These are phyloP conservation scores for Neurospora sp. DNA, from an alignment of 495 filamentous ascomycete genomes.

Conservation along the genomic window DNA sequence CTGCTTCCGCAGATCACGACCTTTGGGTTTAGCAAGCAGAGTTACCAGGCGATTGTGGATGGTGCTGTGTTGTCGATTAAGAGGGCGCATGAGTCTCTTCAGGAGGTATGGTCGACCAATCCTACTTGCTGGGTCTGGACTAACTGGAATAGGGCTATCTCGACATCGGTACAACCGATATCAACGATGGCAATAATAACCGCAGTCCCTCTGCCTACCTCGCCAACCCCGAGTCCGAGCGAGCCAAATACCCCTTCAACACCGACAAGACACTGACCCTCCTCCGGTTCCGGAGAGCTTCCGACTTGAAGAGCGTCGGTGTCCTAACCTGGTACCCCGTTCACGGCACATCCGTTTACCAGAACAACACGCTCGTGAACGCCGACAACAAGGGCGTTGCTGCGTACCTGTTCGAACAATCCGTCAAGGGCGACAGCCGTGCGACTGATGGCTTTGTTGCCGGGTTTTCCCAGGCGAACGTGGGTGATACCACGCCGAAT, in stretches of 20 bases:
- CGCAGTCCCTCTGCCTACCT: slow-evolving; percentile 83
- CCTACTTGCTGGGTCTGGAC: background rate
- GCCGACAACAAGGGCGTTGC: slow-evolving; percentile 96
- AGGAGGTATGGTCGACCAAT: slow-evolving; percentile 48
- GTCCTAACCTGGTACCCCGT: slow-evolving; percentile 87
- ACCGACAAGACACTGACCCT: slow-evolving; percentile 83
- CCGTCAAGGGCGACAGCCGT: slow-evolving; percentile 36
- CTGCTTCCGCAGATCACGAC: slow-evolving; percentile 88
- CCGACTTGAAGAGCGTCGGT: slow-evolving; percentile 57
- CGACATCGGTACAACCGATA: slow-evolving; percentile 35
- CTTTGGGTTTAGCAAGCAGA: slow-evolving; percentile 74
- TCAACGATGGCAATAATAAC: slow-evolving; percentile 70
- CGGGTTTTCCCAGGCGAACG: slow-evolving; percentile 88
- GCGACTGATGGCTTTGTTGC: slow-evolving; percentile 62
- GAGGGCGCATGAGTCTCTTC: slow-evolving; percentile 68
- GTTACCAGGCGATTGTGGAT: slow-evolving; percentile 84
- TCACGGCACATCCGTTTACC: slow-evolving; percentile 83
- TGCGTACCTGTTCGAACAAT: slow-evolving; percentile 72
- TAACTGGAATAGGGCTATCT: slow-evolving; percentile 30
- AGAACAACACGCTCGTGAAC: slow-evolving; percentile 87
- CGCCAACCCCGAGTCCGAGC: slow-evolving; percentile 73
- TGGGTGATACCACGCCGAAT: slow-evolving; percentile 89
- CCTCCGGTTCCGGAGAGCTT: slow-evolving; percentile 59
- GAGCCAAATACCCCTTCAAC: slow-evolving; percentile 56
- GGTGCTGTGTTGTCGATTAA: slow-evolving; percentile 76